Percentiles rank a stretch among this genome's conserved stretches.
Evolutionary conservation across 176 grass and related monocot genomes (phyloP).

Genomic region (Phyllostachys edulis): DNA sequence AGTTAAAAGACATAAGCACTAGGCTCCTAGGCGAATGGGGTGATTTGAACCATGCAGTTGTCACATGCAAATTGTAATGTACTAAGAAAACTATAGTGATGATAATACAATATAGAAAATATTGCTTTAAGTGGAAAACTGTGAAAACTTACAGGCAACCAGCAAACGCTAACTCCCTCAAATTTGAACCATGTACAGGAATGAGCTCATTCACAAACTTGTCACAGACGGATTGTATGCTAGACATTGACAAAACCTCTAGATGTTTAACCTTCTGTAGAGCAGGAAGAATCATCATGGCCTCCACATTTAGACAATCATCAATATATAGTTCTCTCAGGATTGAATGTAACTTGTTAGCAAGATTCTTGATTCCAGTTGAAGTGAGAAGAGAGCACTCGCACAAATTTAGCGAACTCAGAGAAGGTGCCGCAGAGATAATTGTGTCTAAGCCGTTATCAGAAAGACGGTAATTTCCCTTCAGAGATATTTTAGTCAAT

Average conservation of each 20-base stretch:
- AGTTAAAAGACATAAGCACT: constrained; percentile 9
- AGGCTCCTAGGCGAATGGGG: background rate
- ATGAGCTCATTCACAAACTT: constrained; percentile 78
- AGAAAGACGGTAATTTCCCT: constrained; percentile 86
- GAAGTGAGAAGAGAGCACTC: constrained; percentile 89
- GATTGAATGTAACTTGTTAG: constrained; percentile 42
- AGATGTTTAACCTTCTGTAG: constrained; percentile 67
- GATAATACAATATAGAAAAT: constrained; percentile 1
- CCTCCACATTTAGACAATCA: constrained; percentile 80
- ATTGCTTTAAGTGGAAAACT: constrained; percentile 10
- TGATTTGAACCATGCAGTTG: background rate
- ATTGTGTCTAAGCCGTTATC: constrained; percentile 71
- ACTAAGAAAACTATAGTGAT: background rate
- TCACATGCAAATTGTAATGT: background rate
- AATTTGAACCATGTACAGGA: constrained; percentile 61
- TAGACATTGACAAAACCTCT: constrained; percentile 79
- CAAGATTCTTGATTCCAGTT: constrained; percentile 59
- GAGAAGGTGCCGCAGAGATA: constrained; percentile 60
- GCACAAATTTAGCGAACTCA: constrained; percentile 70
- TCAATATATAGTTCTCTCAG: constrained; percentile 85
- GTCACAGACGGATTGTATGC: constrained; percentile 58
- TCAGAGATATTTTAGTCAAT: constrained; percentile 64
- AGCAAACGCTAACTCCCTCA: constrained; percentile 76
- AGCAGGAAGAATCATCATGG: constrained; percentile 68
- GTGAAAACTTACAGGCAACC: constrained; percentile 73